These are phyloP conservation scores for Boechera stricta DNA, from an alignment of 345 rosid genomes.

Conservation along the genomic window DNA sequence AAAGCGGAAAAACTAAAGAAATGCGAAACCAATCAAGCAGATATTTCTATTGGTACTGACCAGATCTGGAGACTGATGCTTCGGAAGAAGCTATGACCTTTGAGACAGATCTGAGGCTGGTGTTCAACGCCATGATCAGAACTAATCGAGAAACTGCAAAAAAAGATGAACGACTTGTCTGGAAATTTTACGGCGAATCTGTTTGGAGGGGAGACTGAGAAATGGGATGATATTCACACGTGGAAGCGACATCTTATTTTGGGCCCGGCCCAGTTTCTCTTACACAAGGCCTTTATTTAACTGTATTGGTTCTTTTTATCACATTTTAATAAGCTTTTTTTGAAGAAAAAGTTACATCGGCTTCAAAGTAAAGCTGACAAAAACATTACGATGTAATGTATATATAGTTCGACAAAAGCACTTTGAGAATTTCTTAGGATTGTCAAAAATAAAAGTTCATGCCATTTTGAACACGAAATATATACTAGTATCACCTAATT, in stretches of 20 bases:
- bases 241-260: neutral
- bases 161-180: neutral
- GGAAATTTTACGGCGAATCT: constrained; percentile 29
- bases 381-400: neutral
- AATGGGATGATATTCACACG: constrained; percentile 9
- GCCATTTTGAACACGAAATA: neutral
- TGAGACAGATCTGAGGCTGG: constrained; percentile 70
- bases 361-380: neutral
- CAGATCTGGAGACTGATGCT: constrained; percentile 62
- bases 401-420: neutral
- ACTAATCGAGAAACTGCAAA: constrained; percentile 25
- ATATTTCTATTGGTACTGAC: constrained; percentile 36
- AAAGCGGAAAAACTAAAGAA: neutral
- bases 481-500: neutral
- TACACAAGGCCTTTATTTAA: neutral
- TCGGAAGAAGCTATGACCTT: constrained; percentile 65
- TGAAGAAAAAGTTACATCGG: too few relatives aligned
- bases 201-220: neutral
- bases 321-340: neutral
- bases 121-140: constrained; percentile 68
- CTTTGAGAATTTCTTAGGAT: neutral
- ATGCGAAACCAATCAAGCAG: constrained; percentile 7
- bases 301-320: too few relatives aligned
- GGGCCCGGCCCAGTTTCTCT: constrained; percentile 34
- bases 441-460: neutral